Evolutionary conservation across 768 basidiomycete species (phyloP), one percentile per base, ranked within the genome.

Genomic region (Rhizopogon rudus): DNA sequence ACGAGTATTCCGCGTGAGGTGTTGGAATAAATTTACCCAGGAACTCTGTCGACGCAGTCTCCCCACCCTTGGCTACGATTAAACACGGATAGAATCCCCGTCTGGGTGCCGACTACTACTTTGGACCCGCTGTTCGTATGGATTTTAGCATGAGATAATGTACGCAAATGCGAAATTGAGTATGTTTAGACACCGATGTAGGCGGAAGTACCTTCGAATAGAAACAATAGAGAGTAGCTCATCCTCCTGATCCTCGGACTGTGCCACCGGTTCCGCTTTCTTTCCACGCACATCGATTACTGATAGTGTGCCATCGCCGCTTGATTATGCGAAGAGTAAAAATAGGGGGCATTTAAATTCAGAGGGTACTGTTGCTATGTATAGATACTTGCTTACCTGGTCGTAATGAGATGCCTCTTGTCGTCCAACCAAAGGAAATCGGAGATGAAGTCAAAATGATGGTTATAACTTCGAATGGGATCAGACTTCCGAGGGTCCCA

Each of bases 181-280:
- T 20, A 48, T 35, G 33, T 48, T 35, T 48, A 48, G 13, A 35
- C 5, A 33, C 7, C 14, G 14, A 52, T 29, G 31, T 20, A 41
- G 39, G 17, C 6, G n/a, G 10, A 71, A 79, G 31, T 64, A 89
- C 87, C 85, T 82, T 75, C 89, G 91, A 68, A 98, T 93, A 14
- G 91, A 69, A 33, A 88, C 84, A 43, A 93, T 82, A 5, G 91
- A 92, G 8, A 98, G 77, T 43, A 97, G 73, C 64, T 98, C 95
- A 66, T 98, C 95, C 64, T 97, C 95, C 67, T 98, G 95, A 73
- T 96, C 91, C 66, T 96, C 94, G 14, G 93, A 96, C 52, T 93
- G 88, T 1, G 87, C 87, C 56, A 90, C 71, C 1, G 91, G 91
- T 49, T 87, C 81, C 12, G 77, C 58, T 62, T 90, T 91, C 61